Base-by-base conservation (phyloP, 768 basidiomycete species). In the Tubosaeta sp. region DNA sequence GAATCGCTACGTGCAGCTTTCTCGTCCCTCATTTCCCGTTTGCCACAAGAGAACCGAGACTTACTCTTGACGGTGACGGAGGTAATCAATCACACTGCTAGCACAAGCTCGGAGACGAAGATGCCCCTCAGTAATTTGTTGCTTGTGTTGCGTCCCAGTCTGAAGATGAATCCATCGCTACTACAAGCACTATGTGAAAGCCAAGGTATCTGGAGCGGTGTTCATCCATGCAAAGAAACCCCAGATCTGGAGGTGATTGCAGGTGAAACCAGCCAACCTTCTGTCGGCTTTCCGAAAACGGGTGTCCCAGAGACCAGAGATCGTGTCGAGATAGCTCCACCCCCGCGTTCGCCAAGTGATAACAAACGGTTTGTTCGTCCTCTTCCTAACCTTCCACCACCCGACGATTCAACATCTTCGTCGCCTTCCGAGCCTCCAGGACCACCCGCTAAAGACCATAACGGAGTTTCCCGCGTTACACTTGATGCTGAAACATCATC, bases 71-170 rank as follows among this genome's bases (percentile, higher is more conserved):
- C 91, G 12, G 82, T 95, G 21, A 79, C 83, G 43, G 84, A 90
- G 57, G 75, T 96, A 32, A 87, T 95, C 56, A 81, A 79, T 39
- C 81, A 79, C 38, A 94, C 91, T 13, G 82, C 89, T 0, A 74
- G 72, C 49, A 76, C 80, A 55, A 76, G 77, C 60, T 78, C 77
- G 56, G 80, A 82, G 59, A 97, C 92, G 31, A 91, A 90, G 71
- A 97, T 97, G 94, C 90, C 92, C 3, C 69, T 96, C 57, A 86
- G 86, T 66, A 96, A 96, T 61, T 68, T 97, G 58, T 72, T 94
- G 43, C 72, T 94, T 30, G 86, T 95, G 44, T 84, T 97, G 64
- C 93, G 89, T 55, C 94, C 94, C 7, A 91, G 84, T 63, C 68
- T 94, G 62, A 83, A 79, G 62, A 86, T 94, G 81, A 87, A 74